Evolutionary conservation across 177 flowering plant species (phyloP).

Genomic region (Vitis hybrid): DNA sequence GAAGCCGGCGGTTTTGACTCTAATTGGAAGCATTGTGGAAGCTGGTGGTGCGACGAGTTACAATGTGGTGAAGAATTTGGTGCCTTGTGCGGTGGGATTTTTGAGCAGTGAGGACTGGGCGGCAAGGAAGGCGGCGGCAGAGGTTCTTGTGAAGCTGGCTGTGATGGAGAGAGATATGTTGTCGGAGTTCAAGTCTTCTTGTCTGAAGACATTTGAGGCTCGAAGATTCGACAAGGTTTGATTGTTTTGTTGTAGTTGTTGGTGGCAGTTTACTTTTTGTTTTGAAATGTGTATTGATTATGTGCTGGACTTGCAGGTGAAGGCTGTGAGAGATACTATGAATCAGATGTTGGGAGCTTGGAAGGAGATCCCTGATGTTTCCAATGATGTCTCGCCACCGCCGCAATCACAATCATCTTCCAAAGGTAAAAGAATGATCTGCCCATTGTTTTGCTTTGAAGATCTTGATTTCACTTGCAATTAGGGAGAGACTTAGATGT

Average conservation of each 20-base stretch:
- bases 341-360: slow-evolving; percentile 79
- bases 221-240: slow-evolving; percentile 79
- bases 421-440: slow-evolving; percentile 39
- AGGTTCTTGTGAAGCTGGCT: slow-evolving; percentile 61
- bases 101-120: slow-evolving; percentile 83
- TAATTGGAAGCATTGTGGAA: slow-evolving; percentile 62
- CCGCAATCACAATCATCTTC: slow-evolving; percentile 52
- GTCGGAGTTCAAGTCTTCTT: slow-evolving; percentile 55
- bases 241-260: neutral
- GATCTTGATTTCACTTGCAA: neutral
- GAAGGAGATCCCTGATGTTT: slow-evolving; percentile 76
- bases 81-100: slow-evolving; percentile 57
- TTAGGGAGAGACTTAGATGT: neutral
- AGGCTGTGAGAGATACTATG: slow-evolving; percentile 81
- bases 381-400: slow-evolving; percentile 52
- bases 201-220: slow-evolving; percentile 58
- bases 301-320: slow-evolving; percentile 48
- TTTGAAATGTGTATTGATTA: neutral
- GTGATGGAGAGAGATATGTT: slow-evolving; percentile 54
- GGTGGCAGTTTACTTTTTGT: neutral
- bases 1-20: slow-evolving; percentile 57
- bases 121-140: slow-evolving; percentile 82
- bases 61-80: slow-evolving; percentile 41
- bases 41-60: slow-evolving; percentile 40
- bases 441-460: neutral